Evolutionary conservation across 768 basidiomycete species (phyloP).

Genomic region (Xerocomus potaroensis): DNA sequence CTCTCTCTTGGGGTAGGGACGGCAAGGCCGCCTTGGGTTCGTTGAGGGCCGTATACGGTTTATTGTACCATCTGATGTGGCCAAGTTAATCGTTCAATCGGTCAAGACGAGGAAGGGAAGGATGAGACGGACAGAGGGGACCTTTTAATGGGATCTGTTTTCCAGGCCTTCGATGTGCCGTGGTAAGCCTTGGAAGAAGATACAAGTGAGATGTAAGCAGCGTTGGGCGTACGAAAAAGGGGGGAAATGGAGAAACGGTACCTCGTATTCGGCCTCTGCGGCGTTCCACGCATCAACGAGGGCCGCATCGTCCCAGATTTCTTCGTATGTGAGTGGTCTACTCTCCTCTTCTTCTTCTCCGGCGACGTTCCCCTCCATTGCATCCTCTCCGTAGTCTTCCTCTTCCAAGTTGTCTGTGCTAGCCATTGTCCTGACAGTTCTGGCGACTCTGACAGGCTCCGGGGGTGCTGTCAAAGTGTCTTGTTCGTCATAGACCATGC

Average conservation of each 20-base stretch:
- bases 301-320: slow-evolving; percentile 86
- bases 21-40: not conserved
- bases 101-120: not conserved
- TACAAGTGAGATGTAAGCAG: slow-evolving; percentile 1
- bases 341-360: slow-evolving; percentile 46
- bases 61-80: slow-evolving; percentile 68
- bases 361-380: slow-evolving; percentile 16
- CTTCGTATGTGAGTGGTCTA: slow-evolving; percentile 61
- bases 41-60: slow-evolving; percentile 35
- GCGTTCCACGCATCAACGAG: slow-evolving; percentile 83
- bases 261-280: slow-evolving; percentile 77
- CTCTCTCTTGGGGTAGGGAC: not conserved
- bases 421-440: not conserved
- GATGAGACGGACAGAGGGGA: slow-evolving; percentile 59
- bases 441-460: not conserved
- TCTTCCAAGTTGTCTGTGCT: slow-evolving; percentile 5
- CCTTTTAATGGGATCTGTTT: slow-evolving; percentile 61
- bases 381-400: slow-evolving; percentile 23
- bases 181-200: slow-evolving; percentile 47
- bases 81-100: not conserved
- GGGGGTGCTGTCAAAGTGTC: not conserved
- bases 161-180: slow-evolving; percentile 68
- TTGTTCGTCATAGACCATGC: slow-evolving; percentile 32
- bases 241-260: slow-evolving; percentile 13
- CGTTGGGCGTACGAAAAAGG: too few species aligned